A percentile compares a stretch with the other conserved stretches of the same genome.
phyloP scores from a whole-genome alignment of 139 green algal species.

The Coelastrella sp. region DNA sequence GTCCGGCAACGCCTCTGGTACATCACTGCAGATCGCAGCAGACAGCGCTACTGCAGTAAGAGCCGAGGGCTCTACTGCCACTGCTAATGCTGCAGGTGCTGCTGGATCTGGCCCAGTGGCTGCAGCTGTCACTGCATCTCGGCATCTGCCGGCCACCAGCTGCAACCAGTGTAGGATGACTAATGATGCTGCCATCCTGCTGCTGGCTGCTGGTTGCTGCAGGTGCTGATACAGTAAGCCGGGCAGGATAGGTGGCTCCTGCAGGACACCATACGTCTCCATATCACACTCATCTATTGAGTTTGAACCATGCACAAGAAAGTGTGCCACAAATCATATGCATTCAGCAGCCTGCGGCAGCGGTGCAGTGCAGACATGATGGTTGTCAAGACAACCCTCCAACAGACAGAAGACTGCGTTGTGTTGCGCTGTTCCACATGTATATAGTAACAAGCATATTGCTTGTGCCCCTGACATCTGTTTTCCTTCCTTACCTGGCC shows the following conservation, averaged over 20 bases:
- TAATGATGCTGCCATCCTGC: constrained; percentile 52
- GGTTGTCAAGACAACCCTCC: too few relatives aligned
- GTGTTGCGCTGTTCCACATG: too few relatives aligned
- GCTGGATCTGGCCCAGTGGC: constrained; percentile 14
- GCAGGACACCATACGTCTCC: neutral
- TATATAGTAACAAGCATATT: too few relatives aligned
- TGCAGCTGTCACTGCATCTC: constrained; percentile 14
- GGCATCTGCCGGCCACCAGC: constrained; percentile 1
- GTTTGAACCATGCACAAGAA: too few relatives aligned
- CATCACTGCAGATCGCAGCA: neutral
- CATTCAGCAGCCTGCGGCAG: too few relatives aligned
- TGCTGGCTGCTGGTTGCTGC: constrained; percentile 43
- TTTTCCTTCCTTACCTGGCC: constrained; percentile 35
- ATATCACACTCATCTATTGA: too few relatives aligned
- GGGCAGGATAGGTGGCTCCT: constrained; percentile 39
- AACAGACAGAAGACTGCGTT: too few relatives aligned
- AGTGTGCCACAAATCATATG: too few relatives aligned
- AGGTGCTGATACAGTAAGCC: constrained; percentile 20
- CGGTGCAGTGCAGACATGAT: too few relatives aligned
- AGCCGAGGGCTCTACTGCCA: neutral
- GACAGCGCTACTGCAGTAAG: constrained; percentile 6
- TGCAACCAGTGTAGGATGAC: constrained; percentile 58
- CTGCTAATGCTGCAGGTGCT: constrained; percentile 3
- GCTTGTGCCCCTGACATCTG: too few relatives aligned
- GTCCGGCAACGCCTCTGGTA: constrained; percentile 41